Percentiles rank a stretch among this genome's conserved stretches.
phyloP scores from a whole-genome alignment of 2,329 filamentous ascomycete species.

The Calonectria pteridis region DNA sequence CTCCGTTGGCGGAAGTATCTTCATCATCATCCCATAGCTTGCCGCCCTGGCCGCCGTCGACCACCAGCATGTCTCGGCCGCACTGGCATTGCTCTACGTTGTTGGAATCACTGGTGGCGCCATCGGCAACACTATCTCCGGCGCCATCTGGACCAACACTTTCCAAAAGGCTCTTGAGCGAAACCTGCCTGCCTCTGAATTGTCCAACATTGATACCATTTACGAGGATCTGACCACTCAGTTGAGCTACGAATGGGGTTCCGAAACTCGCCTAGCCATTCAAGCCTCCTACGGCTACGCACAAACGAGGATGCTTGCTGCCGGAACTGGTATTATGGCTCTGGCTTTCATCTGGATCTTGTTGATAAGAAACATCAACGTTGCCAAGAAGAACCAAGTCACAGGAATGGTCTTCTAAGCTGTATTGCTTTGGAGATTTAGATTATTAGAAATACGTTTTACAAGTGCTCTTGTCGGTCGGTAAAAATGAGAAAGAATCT shows the following conservation, averaged over 20 bases:
- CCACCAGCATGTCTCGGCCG: conserved; percentile 49
- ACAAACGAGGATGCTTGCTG: conserved; percentile 62
- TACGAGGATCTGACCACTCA: conserved; percentile 67
- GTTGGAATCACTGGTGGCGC: conserved; percentile 45
- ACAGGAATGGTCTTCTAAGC: conserved; percentile 64
- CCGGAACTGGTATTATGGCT: conserved; percentile 49
- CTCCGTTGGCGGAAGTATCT: conserved; percentile 64
- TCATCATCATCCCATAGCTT: conserved; percentile 52
- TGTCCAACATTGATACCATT: conserved; percentile 57
- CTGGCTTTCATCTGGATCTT: conserved; percentile 54
- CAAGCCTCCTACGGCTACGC: conserved; percentile 69
- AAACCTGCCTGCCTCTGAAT: conserved; percentile 60
- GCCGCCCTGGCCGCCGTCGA: conserved; percentile 47
- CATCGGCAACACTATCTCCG: conserved; percentile 46
- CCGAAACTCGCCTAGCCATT: conserved; percentile 63
- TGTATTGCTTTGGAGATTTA: neutral
- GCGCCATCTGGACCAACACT: conserved; percentile 48
- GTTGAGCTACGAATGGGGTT: conserved; percentile 60
- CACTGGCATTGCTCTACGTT: conserved; percentile 45
- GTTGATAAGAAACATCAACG: conserved; percentile 63
- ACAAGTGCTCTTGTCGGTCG: neutral
- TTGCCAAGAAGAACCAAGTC: conserved; percentile 61
- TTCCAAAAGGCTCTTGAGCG: conserved; percentile 57
- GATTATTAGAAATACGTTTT: neutral
- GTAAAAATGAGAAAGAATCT: too few species aligned